Base-by-base conservation (phyloP, 768 basidiomycete genomes). In the Boletus sp. region DNA sequence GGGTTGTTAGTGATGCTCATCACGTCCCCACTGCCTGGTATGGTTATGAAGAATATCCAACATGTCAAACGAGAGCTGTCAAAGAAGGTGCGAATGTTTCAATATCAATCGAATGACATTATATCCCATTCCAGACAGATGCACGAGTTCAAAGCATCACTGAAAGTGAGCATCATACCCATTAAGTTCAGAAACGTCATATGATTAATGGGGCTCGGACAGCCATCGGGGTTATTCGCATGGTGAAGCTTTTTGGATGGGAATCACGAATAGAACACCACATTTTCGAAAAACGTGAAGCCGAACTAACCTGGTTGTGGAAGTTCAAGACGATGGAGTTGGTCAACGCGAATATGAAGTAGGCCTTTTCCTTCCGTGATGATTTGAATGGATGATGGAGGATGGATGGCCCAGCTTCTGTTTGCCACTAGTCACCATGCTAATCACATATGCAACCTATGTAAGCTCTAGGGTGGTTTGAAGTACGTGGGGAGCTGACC, bases 181-280 rank as follows among this genome's bases (percentile, higher is more conserved):
- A 17, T 54, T 28, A 14, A 18, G 10, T 10, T 18, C 18, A 37
- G 35, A 28, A 14, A 28, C 8, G 10, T 20, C 18, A 17, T 5
- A 5, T 6, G 1, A 17, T n/a, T 32, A 4, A 47, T 9, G 36
- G 3, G 8, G 20, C 20, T 29, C 24, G 45, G n/a, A 49, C 14
- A 54, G 52, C 28, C 14, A 37, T 54, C 12, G 45, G 45, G 33
- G 46, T 49, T 17, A 18, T 54, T 54, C 52, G 52, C 10, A 54
- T 49, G 52, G 28, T 54, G 3, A 54, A 54, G 10, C 52, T 54
- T 18, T 49, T 54, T 12, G 52, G 52, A 30, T 54, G 52, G 52
- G 52, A 54, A 17, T 37, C n/a, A 14, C 52, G 37, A 5, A 54
- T 37, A 10, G 35, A 30, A 20, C n/a, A 30, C 6, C 52, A 28